Base-by-base conservation (phyloP, 139 green algal species). In the Penium margaritaceum region DNA sequence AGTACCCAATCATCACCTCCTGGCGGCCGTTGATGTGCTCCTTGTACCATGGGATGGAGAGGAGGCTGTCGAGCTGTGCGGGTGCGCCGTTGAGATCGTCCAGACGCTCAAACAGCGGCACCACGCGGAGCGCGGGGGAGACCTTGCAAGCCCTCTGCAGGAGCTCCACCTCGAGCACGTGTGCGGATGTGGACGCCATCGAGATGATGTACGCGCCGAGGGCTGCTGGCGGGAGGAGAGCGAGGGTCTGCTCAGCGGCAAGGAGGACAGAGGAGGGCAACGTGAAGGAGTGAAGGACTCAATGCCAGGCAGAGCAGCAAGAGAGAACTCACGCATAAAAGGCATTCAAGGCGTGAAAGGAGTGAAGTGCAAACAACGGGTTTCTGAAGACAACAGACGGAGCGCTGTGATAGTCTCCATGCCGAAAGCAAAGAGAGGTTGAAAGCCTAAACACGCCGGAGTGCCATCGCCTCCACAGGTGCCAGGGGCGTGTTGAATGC, bases 1-100 rank as follows among this genome's bases (percentile, higher is more conserved):
- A 92, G 84, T 98, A 98, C 0, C 94, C 94, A 43, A 98, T 89
- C 94, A 98, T 98, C 27, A 94, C 79, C 84, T 93, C 89, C 84
- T 93, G 89, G 57, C 84, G 41, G 72, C 88, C 81, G 63, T 86
- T 74, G 67, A 93, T 79, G 75, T 86, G 86, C n/a, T 81, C 27
- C 3, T 76, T 67, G 81, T 91, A 94, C 72, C 75, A 86, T 21
- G 69, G n/a, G 19, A 72, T 69, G 41, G 69, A 78, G 79, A 87
- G 87, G 30, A 88, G 83, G 38, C 34, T 63, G 15, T 58, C 55
- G n/a, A 88, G 43, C 9, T 51, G 44, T 7, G 61, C 68, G 30
- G 90, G 87, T 7, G 84, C 85, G 21, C 82, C 80, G 35, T 90
- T 67, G 61, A 97, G 79, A 74, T 96, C 92, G 44, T 91, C 88